Evolutionary conservation across 192 early-diverging fungal species (phyloP), one percentile per base, ranked within the genome.

Genomic region (Podila horticola): DNA sequence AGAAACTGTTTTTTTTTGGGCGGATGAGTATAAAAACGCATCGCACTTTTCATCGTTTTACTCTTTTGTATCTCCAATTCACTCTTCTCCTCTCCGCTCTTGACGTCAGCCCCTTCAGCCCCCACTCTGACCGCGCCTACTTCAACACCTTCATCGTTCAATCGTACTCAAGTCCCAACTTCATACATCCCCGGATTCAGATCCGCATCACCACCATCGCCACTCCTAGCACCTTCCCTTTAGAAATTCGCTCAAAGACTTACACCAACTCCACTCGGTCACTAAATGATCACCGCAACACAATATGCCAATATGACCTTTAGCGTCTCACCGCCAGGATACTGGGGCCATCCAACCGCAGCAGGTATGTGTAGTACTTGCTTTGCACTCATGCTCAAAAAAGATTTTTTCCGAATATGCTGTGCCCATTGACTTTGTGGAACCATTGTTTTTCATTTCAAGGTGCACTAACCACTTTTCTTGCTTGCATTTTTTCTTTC

Each of bases 301-400:
- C 66, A 69, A 0, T 71, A 79, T 36, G 48, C 31, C 30, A 72
- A 79, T 55, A 59, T 59, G 9, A 79, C 58, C 29, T 45, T 45
- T 17, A 8, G 6, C 33, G 11, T 5, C 22, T 24, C 50, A 34
- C 8, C 62, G 10, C 49, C 58, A 6, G 75, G 75, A 19, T 79
- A 48, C 22, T 79, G 75, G 75, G 75, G 75, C 2, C 55, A 58
- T 24, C 75, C 75, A 45, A 79, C 75, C 10, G 64, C 75, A 24
- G 71, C 75, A 71, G 75, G 75, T 79, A 79, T 50, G 28, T 36
- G 13, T 22, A 64, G 75, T 79, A 79, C 36, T 3, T 38, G 15
- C 26, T 36, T 69, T n/a, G 58, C 11, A 33, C 28, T 55, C 24
- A 30, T 36, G 10, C 59, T 62, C 20, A 13, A 50, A 57, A 31